Evolutionary conservation across 2,329 filamentous ascomycete species (phyloP), one percentile per base, ranked within the genome.

Genomic region (Trichoderma asperellum): DNA sequence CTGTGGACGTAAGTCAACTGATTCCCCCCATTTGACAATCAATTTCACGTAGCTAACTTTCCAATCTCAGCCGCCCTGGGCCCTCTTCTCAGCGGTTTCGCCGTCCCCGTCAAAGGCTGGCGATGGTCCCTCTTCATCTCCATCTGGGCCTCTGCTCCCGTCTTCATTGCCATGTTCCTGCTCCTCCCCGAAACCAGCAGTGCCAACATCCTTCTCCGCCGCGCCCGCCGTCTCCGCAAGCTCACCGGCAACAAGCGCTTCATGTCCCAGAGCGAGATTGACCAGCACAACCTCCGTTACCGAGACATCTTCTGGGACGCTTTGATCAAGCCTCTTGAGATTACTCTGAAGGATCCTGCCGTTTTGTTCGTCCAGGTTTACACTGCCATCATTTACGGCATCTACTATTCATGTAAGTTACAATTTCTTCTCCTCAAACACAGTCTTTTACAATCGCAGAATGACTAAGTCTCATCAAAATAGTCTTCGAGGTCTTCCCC

Each of bases 61-160:
- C 11, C 21, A 7, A n/a, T 79, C 74, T 71, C 78, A 76, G 79
- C 83, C 66, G 87, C 88, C 11, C 81, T 91, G 0, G 89, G 89
- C 0, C 88, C 89, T 4, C 77, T 91, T 0, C 79, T 91, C 5
- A 85, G 84, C 2, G 88, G 88, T 5, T 91, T 88, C 76, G 82
- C 85, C 5, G 87, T 90, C 6, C 82, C 83, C 2, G 84, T 81
- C 5, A 83, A 87, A 76, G 79, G 78, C 64, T 91, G 88, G 88
- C 82, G 87, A n/a, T 91, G 88, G 88, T 86, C 86, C 0, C 80
- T 88, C 12, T 89, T 86, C 82, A 87, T 90, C 74, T 86, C 90
- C 68, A 80, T 91, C 68, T 91, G 88, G 87, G 82, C 86, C 21
- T 82, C 87, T 0, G 83, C 81, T 0, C 88, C 88, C 0, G 76